phyloP scores from a whole-genome alignment of 1,139 yeast species.

The Petasospora fabianii region DNA sequence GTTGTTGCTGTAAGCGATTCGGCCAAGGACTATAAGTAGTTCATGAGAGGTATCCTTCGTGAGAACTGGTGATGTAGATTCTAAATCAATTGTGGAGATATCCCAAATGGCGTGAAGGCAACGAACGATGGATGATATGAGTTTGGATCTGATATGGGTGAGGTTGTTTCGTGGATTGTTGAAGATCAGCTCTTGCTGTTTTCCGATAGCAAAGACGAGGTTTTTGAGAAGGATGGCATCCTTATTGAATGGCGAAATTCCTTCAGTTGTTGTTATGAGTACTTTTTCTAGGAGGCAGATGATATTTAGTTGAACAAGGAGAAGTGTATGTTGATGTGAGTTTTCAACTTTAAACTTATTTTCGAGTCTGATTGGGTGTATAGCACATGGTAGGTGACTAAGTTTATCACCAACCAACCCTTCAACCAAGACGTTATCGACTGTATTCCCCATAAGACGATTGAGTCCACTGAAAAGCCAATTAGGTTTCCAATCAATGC shows the following conservation, averaged over 20 bases:
- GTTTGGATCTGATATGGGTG: constrained; percentile 39
- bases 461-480: constrained; percentile 43
- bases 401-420: constrained; percentile 22
- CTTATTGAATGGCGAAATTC: constrained; percentile 29
- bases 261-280: constrained; percentile 35
- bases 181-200: constrained; percentile 48
- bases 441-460: constrained; percentile 49
- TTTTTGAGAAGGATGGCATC: constrained; percentile 39
- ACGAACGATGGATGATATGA: constrained; percentile 36
- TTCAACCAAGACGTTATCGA: constrained; percentile 30
- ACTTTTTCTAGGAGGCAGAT: constrained; percentile 44
- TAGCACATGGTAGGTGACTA: constrained; percentile 16
- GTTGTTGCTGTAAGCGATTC: constrained; percentile 55
- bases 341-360: constrained; percentile 18
- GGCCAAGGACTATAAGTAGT: constrained; percentile 47
- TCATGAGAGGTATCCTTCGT: constrained; percentile 23
- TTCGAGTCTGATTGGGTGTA: constrained; percentile 13
- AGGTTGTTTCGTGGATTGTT: constrained; percentile 45
- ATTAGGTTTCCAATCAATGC: constrained; percentile 6
- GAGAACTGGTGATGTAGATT: constrained; percentile 33
- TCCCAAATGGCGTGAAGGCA: constrained; percentile 25
- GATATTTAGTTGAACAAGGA: constrained; percentile 39
- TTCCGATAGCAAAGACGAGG: constrained; percentile 44
- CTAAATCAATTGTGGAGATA: constrained; percentile 9
- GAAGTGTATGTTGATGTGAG: constrained; percentile 43